Conservation (phyloP, 805 yeast genomes). For the Candida cerambycidarum region DNA sequence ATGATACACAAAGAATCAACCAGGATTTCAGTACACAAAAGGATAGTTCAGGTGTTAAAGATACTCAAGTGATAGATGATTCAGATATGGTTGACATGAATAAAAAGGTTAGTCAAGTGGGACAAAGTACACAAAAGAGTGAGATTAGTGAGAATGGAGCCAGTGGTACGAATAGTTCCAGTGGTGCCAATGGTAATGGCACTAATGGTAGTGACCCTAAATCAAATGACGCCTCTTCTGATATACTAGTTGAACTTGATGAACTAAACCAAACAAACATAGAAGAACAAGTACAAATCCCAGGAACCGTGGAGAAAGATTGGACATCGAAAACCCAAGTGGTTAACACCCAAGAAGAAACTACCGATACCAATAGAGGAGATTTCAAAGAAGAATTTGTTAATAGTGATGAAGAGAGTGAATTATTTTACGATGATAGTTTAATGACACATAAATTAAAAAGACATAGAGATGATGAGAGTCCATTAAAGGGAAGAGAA, state of each 20-base stretch:
- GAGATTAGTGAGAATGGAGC: neutral
- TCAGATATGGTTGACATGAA: too few species aligned
- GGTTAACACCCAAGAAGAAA: conserved; percentile 24
- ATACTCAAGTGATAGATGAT: too few species aligned
- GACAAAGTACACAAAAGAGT: conserved; percentile 3
- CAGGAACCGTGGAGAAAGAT: conserved; percentile 20
- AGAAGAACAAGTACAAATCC: conserved; percentile 18
- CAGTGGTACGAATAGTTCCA: too few species aligned
- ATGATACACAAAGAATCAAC: too few species aligned
- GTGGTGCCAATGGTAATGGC: neutral
- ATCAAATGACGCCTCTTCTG: too few species aligned
- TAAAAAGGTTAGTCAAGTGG: neutral
- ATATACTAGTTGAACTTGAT: conserved; percentile 2
- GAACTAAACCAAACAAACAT: neutral
- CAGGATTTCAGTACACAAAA: too few species aligned
- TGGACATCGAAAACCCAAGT: conserved; percentile 33
- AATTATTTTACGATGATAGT: conserved; percentile 24
- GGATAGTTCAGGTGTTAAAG: too few species aligned
- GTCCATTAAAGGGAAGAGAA: conserved; percentile 4
- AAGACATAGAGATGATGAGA: conserved; percentile 3
- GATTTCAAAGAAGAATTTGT: conserved; percentile 12
- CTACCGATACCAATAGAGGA: conserved; percentile 1
- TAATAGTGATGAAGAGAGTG: conserved; percentile 16
- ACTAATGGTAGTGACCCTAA: too few species aligned
- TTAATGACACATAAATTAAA: conserved; percentile 24